Base-by-base conservation (phyloP, 352 stramenopile genomes). In the Pythium periplocum region DNA sequence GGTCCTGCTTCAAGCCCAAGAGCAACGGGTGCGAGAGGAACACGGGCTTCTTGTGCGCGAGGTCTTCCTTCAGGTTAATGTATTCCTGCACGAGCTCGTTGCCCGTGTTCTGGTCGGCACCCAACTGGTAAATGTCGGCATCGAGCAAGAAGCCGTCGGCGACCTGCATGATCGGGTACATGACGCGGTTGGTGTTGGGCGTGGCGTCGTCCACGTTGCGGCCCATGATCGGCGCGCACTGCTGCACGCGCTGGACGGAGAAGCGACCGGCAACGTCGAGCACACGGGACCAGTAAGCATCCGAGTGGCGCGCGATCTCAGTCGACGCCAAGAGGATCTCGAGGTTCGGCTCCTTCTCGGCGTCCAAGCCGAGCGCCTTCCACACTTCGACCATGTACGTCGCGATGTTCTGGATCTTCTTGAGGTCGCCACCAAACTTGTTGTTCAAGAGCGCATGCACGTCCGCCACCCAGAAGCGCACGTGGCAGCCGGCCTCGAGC, bases 361-460 rank as follows among this genome's bases (percentile, higher is more conserved):
- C 74, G 70, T 99, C 87, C 81, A 99, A 98, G 1, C 97, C 97
- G 34, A 97, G 90, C 48, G 96, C 97, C 67, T 98, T 98, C 97
- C 97, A 99, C 31, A 99, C 97, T 61, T 99, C 95, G 47, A 99
- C 95, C 70, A 99, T 96, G 80, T 99, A 99, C 35, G 87, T 65
- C 17, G 79, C 86, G 26, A 98, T 87, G 38, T 69, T 93, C 56
- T 91, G 80, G 57, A 99, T 98, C 78, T 99, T 99, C 64, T 97
- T 95, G 6, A 98, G 72, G 71, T 99, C 96, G 47, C 96, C 96
- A 51, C 95, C 96, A 80, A 99, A 98, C 78, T 99, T 99, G 80
- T 99, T 98, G 75, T 99, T 99, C 73, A 99, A 96, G 57, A 99
- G 78, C 30, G 97, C 97, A 78, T 99, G 98, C 83, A 96, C 97